Conservation (phyloP, 257 asterid genomes). For the Nicotiana paniculata region DNA sequence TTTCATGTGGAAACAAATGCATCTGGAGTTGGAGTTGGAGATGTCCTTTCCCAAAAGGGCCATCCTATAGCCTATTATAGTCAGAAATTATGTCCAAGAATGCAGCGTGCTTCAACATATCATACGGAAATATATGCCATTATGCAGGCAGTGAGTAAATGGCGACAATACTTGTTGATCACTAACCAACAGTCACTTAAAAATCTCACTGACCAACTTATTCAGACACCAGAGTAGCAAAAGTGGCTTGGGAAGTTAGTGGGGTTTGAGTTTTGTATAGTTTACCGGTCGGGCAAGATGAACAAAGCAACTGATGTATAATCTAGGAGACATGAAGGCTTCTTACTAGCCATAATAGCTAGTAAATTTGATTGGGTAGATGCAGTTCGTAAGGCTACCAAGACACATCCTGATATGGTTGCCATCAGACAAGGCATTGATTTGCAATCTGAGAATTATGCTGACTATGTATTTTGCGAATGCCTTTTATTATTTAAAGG, state of each 20-base stretch:
- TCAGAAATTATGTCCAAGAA: neutral
- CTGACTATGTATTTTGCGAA: neutral
- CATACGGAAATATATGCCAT: neutral
- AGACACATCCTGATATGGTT: neutral
- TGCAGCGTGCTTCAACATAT: neutral
- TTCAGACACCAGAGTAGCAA: too few relatives aligned
- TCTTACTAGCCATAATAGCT: too few relatives aligned
- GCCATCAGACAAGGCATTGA: neutral
- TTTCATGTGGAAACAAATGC: neutral
- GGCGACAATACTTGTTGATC: neutral
- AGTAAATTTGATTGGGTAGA: too few relatives aligned
- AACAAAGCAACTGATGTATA: too few relatives aligned
- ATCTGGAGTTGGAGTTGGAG: neutral
- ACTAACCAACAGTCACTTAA: neutral
- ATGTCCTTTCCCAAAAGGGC: neutral
- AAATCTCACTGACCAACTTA: neutral
- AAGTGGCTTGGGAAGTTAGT: too few relatives aligned
- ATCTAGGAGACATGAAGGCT: too few relatives aligned
- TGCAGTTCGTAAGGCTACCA: neutral
- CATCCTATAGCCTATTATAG: neutral
- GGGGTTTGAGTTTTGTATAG: too few relatives aligned
- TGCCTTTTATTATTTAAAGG: too few relatives aligned
- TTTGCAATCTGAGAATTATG: neutral
- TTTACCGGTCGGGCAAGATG: too few relatives aligned
- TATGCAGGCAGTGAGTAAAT: neutral